Percentiles rank a stretch among this genome's conserved stretches.
phyloP scores from a whole-genome alignment of 345 rosid species.

The Luvunga scandens region DNA sequence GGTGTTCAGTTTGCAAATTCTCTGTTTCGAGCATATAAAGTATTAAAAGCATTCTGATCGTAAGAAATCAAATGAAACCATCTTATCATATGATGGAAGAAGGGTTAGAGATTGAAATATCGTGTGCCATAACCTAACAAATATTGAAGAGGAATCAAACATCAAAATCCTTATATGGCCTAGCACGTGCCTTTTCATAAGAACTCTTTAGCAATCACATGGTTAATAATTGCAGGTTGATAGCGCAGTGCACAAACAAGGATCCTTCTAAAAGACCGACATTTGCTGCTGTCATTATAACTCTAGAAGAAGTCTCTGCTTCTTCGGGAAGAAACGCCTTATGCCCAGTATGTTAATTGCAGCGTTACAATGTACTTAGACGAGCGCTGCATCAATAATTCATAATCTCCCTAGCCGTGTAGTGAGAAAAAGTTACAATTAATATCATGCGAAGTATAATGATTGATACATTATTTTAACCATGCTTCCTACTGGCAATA shows the following conservation, averaged over 20 bases:
- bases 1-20: neutral
- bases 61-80: neutral
- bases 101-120: neutral
- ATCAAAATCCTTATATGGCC: neutral
- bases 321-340: slow-evolving; percentile 9
- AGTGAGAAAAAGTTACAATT: neutral
- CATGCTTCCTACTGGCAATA: neutral
- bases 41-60: neutral
- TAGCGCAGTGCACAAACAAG: slow-evolving; percentile 33
- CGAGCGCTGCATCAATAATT: neutral
- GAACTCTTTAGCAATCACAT: neutral
- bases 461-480: neutral
- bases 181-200: neutral
- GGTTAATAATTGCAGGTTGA: slow-evolving; percentile 28
- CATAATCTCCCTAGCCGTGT: neutral
- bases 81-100: neutral
- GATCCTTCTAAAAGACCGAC: slow-evolving; percentile 24
- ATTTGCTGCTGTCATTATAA: slow-evolving; percentile 29
- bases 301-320: slow-evolving; percentile 41
- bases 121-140: neutral
- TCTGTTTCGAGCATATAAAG: neutral
- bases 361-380: neutral
- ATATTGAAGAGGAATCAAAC: neutral
- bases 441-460: neutral
- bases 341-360: slow-evolving; percentile 29